Conservation (phyloP, 2,329 filamentous ascomycete species). For the Aspergillus fructus region DNA sequence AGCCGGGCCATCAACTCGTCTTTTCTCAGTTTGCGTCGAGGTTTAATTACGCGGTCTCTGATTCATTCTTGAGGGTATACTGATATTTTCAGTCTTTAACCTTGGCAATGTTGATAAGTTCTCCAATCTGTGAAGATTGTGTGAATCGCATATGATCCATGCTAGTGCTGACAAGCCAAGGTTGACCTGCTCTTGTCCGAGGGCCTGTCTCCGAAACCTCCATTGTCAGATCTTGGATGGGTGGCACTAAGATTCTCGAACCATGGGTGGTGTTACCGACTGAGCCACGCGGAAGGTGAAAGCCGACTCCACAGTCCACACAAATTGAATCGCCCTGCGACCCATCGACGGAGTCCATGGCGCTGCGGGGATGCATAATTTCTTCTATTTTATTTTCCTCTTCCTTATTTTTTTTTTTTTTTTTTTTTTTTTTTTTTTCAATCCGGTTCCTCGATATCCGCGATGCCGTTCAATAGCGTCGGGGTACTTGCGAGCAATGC, state of each 20-base stretch:
- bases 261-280: slow-evolving; percentile 16
- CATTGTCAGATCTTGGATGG: slow-evolving; percentile 16
- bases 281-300: slow-evolving; percentile 19
- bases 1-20: neutral
- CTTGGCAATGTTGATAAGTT: slow-evolving; percentile 18
- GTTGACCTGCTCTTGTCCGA: slow-evolving; percentile 5
- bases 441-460: neutral
- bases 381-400: too few species aligned
- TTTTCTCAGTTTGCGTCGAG: neutral
- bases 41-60: neutral
- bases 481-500: neutral
- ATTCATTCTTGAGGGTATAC: neutral
- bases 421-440: too few species aligned
- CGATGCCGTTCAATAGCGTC: neutral
- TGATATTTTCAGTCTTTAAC: slow-evolving; percentile 20
- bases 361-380: too few species aligned
- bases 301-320: slow-evolving; percentile 23
- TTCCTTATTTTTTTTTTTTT: too few species aligned
- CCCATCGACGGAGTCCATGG: neutral
- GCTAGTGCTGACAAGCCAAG: slow-evolving; percentile 11
- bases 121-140: slow-evolving; percentile 11
- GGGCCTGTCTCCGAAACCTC: slow-evolving; percentile 9
- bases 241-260: slow-evolving; percentile 12
- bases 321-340: neutral
- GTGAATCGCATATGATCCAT: slow-evolving; percentile 13